Evolutionary conservation across 192 early-diverging fungal species (phyloP), one percentile per base, ranked within the genome.

Genomic region (Podila clonocystis): DNA sequence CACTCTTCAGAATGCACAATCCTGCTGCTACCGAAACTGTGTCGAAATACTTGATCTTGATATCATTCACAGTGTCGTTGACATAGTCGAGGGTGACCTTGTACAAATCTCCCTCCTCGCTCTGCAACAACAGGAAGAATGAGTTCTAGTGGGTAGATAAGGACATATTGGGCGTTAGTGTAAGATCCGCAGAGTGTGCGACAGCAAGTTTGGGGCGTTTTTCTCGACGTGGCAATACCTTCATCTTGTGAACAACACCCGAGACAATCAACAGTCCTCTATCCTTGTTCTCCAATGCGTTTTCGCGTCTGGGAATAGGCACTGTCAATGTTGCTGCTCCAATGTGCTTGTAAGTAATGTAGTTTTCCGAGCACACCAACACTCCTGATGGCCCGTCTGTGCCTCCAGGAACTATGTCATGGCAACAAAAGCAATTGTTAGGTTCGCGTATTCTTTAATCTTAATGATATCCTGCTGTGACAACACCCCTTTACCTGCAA

Each of bases 301-400:
- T 86, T 8, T 87, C 87, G 19, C 97, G 91, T 29, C 94, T 88
- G 24, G 96, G 97, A 58, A 98, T 96, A 36, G 93, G 90, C 3
- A 96, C 89, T 8, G 90, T 85, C 48, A 88, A 86, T 36, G 89
- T 88, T 19, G 85, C 70, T 45, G 85, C 83, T 48, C 89, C 90
- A 68, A 91, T 91, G 80, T 98, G 95, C 36, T 86, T 86, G 85
- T 95, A 99, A 9, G 94, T 91, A 34, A 99, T 94, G 29, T 85
- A 91, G 57, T 96, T 93, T 73, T 96, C 96, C 5, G 93, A 90
- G 85, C 98, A 99, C 19, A 99, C 98, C 22, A 99, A 83, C 24
- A 99, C 98, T 61, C 98, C 98, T 30, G 94, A 95, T 12, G 98
- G 98, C 28, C 98, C 98, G 83, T 98, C 97, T 28, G 73, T 86